Evolutionary conservation across 2,329 filamentous ascomycete species (phyloP).

Genomic region (Pseudocercospora eumusae): DNA sequence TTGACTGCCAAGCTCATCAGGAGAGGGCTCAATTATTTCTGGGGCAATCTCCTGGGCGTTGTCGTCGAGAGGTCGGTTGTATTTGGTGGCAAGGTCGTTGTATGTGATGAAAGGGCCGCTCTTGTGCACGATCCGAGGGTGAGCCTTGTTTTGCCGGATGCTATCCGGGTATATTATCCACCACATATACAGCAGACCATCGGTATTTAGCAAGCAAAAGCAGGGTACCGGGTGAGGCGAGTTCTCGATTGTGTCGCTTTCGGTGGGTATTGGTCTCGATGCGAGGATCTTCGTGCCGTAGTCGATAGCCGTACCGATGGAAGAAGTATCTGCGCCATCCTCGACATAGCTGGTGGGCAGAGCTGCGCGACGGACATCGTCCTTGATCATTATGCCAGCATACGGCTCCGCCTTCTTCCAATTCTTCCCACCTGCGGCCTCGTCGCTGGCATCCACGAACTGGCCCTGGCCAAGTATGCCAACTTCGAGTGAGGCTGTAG

Average conservation of each 20-base stretch:
- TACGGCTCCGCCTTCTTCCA: constrained; percentile 11
- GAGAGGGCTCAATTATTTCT: neutral
- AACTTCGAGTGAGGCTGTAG: constrained; percentile 76
- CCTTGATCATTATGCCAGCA: constrained; percentile 53
- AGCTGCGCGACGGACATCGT: constrained; percentile 73
- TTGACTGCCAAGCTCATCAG: neutral
- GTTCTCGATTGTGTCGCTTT: constrained; percentile 70
- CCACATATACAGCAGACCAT: constrained; percentile 82
- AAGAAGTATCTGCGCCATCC: constrained; percentile 68
- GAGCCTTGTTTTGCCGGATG: constrained; percentile 59
- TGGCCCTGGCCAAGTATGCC: constrained; percentile 67
- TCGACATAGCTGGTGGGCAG: constrained; percentile 66
- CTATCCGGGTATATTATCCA: constrained; percentile 91
- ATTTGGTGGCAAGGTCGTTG: constrained; percentile 11
- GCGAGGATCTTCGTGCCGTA: constrained; percentile 46
- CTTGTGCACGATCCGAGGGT: constrained; percentile 19
- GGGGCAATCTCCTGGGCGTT: neutral
- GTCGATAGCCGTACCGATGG: constrained; percentile 79
- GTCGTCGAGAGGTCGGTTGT: constrained; percentile 9
- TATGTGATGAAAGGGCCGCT: constrained; percentile 14
- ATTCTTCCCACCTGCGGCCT: neutral
- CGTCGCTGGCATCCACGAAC: constrained; percentile 55
- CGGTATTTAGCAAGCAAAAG: constrained; percentile 81
- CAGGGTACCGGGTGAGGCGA: constrained; percentile 80
- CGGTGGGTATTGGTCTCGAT: constrained; percentile 41